These are phyloP conservation scores for Debaryomyces sp. DNA, from an alignment of 1,139 yeast species.

Conservation along the genomic window DNA sequence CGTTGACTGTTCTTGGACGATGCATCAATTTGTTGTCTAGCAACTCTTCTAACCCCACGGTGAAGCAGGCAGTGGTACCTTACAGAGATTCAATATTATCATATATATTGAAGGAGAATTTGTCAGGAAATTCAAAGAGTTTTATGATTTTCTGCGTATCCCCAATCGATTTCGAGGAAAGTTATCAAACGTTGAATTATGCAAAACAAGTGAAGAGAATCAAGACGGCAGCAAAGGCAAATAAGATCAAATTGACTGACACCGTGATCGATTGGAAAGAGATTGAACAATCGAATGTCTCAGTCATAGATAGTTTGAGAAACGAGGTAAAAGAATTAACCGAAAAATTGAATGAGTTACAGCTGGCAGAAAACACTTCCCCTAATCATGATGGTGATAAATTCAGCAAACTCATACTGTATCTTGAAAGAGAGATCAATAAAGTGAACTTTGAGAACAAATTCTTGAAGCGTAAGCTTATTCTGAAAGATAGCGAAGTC, in stretches of 20 bases:
- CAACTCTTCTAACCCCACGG: conserved; percentile 17
- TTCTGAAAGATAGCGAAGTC: conserved; percentile 21
- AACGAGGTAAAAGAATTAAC: conserved; percentile 36
- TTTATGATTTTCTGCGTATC: conserved; percentile 78
- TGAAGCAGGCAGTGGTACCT: conserved; percentile 50
- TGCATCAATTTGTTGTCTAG: conserved; percentile 63
- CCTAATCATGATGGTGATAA: conserved; percentile 12
- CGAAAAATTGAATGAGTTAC: conserved; percentile 19
- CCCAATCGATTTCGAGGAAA: conserved; percentile 76
- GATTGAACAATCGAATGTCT: conserved; percentile 27
- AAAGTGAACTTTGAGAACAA: conserved; percentile 38
- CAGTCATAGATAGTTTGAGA: conserved; percentile 32
- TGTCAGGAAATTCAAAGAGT: conserved; percentile 76
- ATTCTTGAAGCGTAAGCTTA: conserved; percentile 26
- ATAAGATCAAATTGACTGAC: conserved; percentile 35
- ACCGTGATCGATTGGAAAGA: conserved; percentile 38
- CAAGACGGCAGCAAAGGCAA: conserved; percentile 58
- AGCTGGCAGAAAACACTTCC: conserved; percentile 1
- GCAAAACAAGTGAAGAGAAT: conserved; percentile 76
- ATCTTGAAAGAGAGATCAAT: conserved; percentile 33
- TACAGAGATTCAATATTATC: conserved; percentile 75
- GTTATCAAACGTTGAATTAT: conserved; percentile 70
- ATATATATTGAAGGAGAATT: conserved; percentile 68
- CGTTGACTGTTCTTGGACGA: conserved; percentile 74
- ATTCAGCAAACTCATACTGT: conserved; percentile 31